Evolutionary conservation across 2,329 filamentous ascomycete species (phyloP), one percentile per base, ranked within the genome.

Genomic region (Sporothrix variecibatus): DNA sequence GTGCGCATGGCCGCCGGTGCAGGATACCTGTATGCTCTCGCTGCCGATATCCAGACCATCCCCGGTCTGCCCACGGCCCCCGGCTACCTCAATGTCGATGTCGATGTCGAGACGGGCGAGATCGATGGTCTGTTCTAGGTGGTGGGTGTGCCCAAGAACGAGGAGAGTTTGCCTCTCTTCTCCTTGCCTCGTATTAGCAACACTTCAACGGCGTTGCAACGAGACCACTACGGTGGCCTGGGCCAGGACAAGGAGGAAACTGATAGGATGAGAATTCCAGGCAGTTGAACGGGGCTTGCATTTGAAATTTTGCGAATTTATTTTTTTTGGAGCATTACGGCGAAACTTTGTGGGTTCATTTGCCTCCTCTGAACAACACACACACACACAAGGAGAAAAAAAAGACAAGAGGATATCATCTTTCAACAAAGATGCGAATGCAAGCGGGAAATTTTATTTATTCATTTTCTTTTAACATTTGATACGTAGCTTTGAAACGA

Each of bases 21-120:
- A 76, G 96, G 96, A 76, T 97, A 97, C 82, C 85, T 97, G 88
- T 98, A 97, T 79, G 96, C 96, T 7, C 88, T 98, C 76, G 96
- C 96, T 72, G 96, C 96, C 17, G 96, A 99, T 81, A 98, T 99
- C 78, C 96, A 98, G 86, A 99, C 96, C 1, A 99, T 99, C 77
- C 96, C 96, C 17, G 96, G 96, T 76, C 86, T 99, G 77, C 95
- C 95, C 11, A 98, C 96, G 9, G 95, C 95, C 26, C 96, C 95
- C 9, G 96, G 96, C 12, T 98, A 98, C 81, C 86, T 98, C 76
- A 98, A 98, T 79, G 95, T 98, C 64, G 95, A 98, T 78, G 91
- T 92, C 51, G 92, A 95, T 79, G 84, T 87, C 6, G 92, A 94
- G 85, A 95, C 92, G n/a, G 93, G 93, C 72, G 93, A 95, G 84